These are phyloP conservation scores for Teunomyces atbi DNA, from an alignment of 805 yeast genomes.

Conservation along the genomic window DNA sequence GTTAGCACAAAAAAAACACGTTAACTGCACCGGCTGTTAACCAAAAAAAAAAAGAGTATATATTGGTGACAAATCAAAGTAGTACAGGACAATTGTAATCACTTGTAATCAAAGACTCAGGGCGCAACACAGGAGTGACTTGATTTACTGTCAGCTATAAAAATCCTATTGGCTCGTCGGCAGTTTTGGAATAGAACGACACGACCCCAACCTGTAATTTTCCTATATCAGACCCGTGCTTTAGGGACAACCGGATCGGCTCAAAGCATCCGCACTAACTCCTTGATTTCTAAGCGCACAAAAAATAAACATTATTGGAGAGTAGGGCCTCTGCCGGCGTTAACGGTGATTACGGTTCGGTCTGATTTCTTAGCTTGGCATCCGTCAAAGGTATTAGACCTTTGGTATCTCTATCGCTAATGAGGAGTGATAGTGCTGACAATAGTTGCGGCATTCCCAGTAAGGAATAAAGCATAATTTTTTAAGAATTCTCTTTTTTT, in stretches of 20 bases:
- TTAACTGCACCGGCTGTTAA: background rate
- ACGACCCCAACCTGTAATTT: no score
- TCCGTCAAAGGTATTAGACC: no score
- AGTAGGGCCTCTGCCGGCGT: background rate
- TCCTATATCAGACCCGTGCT: background rate
- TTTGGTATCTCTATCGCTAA: no score
- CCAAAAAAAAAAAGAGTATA: background rate
- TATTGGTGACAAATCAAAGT: background rate
- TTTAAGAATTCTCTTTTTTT: background rate
- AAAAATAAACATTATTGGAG: background rate
- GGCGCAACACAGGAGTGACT: no score
- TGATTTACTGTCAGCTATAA: no score
- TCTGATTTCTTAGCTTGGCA: background rate
- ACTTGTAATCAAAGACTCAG: no score
- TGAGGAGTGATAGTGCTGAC: no score
- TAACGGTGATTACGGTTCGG: background rate
- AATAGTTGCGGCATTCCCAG: no score
- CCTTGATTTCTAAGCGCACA: background rate
- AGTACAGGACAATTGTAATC: background rate
- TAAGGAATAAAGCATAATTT: no score
- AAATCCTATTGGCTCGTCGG: background rate
- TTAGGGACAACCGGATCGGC: background rate
- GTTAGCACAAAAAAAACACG: constrained; percentile 1
- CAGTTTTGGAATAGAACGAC: background rate
- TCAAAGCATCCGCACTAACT: background rate